Evolutionary conservation across 2,329 filamentous ascomycete genomes (phyloP).

Genomic region (Pleochaeta shiraiana): DNA sequence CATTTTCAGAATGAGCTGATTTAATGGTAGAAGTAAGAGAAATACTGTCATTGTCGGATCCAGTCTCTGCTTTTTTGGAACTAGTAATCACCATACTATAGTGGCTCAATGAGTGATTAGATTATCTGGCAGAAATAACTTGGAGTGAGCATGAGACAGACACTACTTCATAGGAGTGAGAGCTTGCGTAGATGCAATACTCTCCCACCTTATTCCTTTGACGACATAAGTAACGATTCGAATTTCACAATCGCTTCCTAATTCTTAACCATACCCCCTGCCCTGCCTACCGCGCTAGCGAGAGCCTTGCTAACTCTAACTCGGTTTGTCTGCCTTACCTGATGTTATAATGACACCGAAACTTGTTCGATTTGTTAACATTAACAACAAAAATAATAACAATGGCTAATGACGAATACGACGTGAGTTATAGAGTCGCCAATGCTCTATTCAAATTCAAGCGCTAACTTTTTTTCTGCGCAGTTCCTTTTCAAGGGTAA

Average conservation of each 20-base stretch:
- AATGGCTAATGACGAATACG: constrained; percentile 99
- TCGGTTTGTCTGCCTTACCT: no score
- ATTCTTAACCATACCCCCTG: no score
- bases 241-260: no score
- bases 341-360: not conserved
- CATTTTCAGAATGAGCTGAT: constrained; percentile 7
- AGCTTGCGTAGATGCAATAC: no score
- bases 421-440: constrained; percentile 41
- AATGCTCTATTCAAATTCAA: not conserved
- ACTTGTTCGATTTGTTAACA: not conserved
- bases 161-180: no score
- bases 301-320: no score
- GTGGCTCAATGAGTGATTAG: not conserved
- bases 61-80: constrained; percentile 12
- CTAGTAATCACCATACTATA: not conserved
- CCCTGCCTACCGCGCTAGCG: no score
- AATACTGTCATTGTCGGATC: constrained; percentile 27
- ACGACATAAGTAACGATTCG: no score
- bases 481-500: constrained; percentile 99
- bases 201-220: no score
- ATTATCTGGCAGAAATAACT: not conserved
- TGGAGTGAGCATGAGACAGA: no score
- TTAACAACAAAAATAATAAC: constrained; percentile 19
- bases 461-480: constrained; percentile 18
- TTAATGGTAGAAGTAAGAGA: constrained; percentile 30